These are phyloP conservation scores for Linanthus parryae DNA, from an alignment of 148 eudicot genomes.

Conservation along the genomic window DNA sequence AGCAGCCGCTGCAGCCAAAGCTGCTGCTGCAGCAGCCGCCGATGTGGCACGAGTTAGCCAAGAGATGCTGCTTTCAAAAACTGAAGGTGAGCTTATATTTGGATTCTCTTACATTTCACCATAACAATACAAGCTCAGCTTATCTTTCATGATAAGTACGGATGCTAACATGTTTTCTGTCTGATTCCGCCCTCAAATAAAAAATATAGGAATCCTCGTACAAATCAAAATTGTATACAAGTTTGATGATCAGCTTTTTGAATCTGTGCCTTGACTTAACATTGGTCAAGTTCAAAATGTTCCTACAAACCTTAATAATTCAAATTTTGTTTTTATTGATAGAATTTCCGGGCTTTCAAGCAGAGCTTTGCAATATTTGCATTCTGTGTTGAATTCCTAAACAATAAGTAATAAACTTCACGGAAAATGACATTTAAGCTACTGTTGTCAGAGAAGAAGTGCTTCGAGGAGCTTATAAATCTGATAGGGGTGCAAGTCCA, in stretches of 20 bases:
- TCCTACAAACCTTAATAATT: too few species aligned
- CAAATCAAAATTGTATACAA: too few species aligned
- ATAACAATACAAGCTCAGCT: too few species aligned
- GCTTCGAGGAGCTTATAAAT: conserved; percentile 56
- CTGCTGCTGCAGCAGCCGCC: conserved; percentile 86
- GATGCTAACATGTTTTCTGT: conserved; percentile 3
- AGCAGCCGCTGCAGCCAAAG: conserved; percentile 90
- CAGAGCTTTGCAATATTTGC: background rate
- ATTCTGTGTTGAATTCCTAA: background rate
- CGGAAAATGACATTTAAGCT: background rate
- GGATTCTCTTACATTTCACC: conserved; percentile 2
- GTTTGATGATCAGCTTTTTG: too few species aligned
- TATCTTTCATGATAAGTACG: too few species aligned
- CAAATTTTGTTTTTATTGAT: too few species aligned
- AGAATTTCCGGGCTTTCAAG: too few species aligned
- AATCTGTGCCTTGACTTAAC: too few species aligned
- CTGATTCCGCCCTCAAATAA: too few species aligned
- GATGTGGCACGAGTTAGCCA: conserved; percentile 83
- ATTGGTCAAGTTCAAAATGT: too few species aligned
- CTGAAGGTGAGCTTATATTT: conserved; percentile 46
- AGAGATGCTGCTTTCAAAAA: conserved; percentile 66
- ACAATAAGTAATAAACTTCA: background rate
- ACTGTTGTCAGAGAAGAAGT: conserved; percentile 22
- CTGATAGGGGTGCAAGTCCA: conserved; percentile 64
- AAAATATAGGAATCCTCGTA: too few species aligned